phyloP scores from a whole-genome alignment of 2,329 filamentous ascomycete genomes.

The Aspergillus udagawae region DNA sequence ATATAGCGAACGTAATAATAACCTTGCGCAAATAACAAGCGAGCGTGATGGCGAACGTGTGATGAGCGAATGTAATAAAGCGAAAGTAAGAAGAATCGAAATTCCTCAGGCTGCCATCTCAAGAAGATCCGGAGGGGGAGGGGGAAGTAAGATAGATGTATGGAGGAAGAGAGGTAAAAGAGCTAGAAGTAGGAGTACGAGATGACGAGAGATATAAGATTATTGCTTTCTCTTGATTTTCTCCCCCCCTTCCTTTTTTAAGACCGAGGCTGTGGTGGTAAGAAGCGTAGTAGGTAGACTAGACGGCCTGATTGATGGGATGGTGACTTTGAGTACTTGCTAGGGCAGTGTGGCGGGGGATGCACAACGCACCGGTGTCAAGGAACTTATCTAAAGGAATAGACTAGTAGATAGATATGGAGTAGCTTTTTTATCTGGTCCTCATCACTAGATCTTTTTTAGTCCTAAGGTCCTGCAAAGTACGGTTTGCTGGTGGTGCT shows the following conservation, averaged over 20 bases:
- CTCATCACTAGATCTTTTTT: not conserved
- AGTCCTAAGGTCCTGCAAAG: not conserved
- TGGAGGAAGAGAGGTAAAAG: slow-evolving; percentile 10
- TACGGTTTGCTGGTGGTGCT: not conserved
- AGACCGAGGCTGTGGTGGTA: slow-evolving; percentile 11
- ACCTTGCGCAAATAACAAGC: slow-evolving; percentile 33
- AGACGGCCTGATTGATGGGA: slow-evolving; percentile 11
- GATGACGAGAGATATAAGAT: slow-evolving; percentile 19
- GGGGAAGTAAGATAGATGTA: slow-evolving; percentile 8
- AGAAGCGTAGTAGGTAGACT: slow-evolving; percentile 1
- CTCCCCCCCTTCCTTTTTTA: slow-evolving; percentile 8
- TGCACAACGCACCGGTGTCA: not conserved
- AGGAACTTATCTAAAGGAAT: not conserved
- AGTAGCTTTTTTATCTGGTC: not conserved
- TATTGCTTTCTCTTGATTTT: slow-evolving; percentile 2
- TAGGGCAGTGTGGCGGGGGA: not conserved
- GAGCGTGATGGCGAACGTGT: slow-evolving; percentile 37
- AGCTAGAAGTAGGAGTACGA: slow-evolving; percentile 9
- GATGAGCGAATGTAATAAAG: slow-evolving; percentile 28
- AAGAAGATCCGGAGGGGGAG: slow-evolving; percentile 8
- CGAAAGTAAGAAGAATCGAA: slow-evolving; percentile 9
- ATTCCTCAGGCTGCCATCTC: slow-evolving; percentile 30
- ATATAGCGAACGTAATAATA: slow-evolving; percentile 38
- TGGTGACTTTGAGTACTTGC: not conserved
- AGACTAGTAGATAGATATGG: not conserved